phyloP scores from a whole-genome alignment of 1,284 basidiomycete species.

The Coniferiporia weirii region DNA sequence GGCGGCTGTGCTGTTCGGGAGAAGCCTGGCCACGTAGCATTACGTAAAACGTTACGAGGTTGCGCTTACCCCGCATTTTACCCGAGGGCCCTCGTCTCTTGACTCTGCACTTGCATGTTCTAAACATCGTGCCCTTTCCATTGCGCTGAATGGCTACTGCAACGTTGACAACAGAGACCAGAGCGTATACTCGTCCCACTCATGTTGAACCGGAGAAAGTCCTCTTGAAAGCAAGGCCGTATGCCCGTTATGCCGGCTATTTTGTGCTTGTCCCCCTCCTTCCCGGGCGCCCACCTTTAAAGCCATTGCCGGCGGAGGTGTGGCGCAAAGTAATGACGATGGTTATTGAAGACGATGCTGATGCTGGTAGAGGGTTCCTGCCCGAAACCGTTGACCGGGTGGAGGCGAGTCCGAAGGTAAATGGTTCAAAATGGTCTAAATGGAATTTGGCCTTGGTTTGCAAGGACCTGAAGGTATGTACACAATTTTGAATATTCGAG shows the following conservation, averaged over 20 bases:
- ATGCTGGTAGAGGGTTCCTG: slow-evolving; percentile 7
- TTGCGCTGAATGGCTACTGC: slow-evolving; percentile 11
- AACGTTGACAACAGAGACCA: slow-evolving; percentile 1
- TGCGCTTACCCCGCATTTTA: not conserved
- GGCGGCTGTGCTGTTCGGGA: no score
- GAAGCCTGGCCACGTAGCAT: not conserved
- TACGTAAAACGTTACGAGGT: not conserved
- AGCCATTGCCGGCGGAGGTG: slow-evolving; percentile 61
- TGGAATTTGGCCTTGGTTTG: slow-evolving; percentile 57
- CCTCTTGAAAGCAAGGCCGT: slow-evolving; percentile 36
- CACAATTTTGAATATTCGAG: slow-evolving; percentile 2
- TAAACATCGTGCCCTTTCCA: not conserved
- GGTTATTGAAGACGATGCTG: slow-evolving; percentile 34
- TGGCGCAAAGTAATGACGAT: slow-evolving; percentile 61
- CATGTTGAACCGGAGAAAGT: slow-evolving; percentile 19
- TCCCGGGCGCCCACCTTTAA: slow-evolving; percentile 43
- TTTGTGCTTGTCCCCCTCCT: slow-evolving; percentile 66
- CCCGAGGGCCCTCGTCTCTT: not conserved
- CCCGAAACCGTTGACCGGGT: slow-evolving; percentile 3
- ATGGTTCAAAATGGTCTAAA: slow-evolving; percentile 21
- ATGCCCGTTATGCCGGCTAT: slow-evolving; percentile 42
- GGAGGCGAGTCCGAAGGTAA: slow-evolving; percentile 4
- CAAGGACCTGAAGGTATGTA: slow-evolving; percentile 65
- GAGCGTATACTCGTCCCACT: not conserved
- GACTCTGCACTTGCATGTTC: not conserved